Percentiles rank a stretch among this genome's conserved stretches.
Conservation (phyloP, 306 rosid species). For the Fragaria iinumae region DNA sequence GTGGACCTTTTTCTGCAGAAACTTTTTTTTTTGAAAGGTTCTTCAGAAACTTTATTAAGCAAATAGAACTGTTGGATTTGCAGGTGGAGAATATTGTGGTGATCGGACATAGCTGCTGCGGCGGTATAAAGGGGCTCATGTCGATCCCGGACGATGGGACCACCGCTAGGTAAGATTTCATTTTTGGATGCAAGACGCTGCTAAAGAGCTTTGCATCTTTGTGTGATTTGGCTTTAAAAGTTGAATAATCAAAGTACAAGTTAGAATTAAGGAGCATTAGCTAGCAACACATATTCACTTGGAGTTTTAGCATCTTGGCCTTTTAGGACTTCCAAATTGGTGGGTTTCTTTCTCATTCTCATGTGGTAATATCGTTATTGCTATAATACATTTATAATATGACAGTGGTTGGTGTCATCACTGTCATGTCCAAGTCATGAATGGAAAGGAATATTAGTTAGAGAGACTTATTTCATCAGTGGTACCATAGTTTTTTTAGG, state of each 20-base stretch:
- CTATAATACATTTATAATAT: not conserved
- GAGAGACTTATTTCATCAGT: not conserved
- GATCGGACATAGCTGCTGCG: constrained; percentile 95
- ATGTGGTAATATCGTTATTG: not conserved
- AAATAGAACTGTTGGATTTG: not conserved
- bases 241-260: not conserved
- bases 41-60: not conserved
- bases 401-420: not conserved
- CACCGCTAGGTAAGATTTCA: constrained; percentile 50
- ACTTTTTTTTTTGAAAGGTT: not conserved
- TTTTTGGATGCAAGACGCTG: not conserved
- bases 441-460: not conserved
- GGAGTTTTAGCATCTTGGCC: not conserved
- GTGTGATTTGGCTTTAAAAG: not conserved
- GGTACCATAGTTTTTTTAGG: not conserved
- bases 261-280: constrained; percentile 1
- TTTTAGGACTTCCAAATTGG: not conserved
- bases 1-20: not conserved
- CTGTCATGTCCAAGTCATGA: constrained; percentile 10
- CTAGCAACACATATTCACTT: not conserved
- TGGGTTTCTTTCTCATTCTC: not conserved
- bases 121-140: constrained; percentile 98
- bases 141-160: constrained; percentile 88
- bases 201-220: not conserved
- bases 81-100: constrained; percentile 95